Conservation (phyloP, 345 rosid genomes). For the Gossypium ekmanianum region DNA sequence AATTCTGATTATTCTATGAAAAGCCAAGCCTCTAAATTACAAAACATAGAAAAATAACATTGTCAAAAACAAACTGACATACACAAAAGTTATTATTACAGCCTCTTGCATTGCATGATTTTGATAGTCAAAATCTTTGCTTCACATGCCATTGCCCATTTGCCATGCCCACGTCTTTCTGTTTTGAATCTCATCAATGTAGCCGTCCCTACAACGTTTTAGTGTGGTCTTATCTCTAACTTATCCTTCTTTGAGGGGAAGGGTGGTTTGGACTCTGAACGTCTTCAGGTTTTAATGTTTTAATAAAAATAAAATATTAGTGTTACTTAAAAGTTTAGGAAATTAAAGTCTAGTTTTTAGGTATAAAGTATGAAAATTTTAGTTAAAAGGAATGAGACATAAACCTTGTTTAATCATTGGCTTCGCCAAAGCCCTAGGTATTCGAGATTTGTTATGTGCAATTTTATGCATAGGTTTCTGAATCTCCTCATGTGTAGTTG, state of each 20-base stretch:
- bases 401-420: too few species aligned
- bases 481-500: too few species aligned
- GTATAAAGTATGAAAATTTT: too few species aligned
- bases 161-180: not conserved
- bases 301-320: too few species aligned
- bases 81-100: not conserved
- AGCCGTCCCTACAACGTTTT: not conserved
- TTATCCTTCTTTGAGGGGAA: not conserved
- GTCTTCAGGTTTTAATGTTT: too few species aligned
- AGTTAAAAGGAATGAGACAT: too few species aligned
- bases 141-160: not conserved
- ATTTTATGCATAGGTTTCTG: too few species aligned
- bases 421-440: too few species aligned
- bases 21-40: conserved; percentile 3
- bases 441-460: too few species aligned
- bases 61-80: not conserved
- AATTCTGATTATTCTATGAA: not conserved
- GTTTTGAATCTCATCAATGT: not conserved
- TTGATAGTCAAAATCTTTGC: conserved; percentile 2
- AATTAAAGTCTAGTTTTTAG: too few species aligned
- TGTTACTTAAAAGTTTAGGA: too few species aligned
- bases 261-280: not conserved
- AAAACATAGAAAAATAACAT: not conserved
- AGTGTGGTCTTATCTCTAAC: not conserved
- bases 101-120: not conserved